These are phyloP conservation scores for Barnettozyma vustinii DNA, from an alignment of 805 yeast species.

Conservation along the genomic window DNA sequence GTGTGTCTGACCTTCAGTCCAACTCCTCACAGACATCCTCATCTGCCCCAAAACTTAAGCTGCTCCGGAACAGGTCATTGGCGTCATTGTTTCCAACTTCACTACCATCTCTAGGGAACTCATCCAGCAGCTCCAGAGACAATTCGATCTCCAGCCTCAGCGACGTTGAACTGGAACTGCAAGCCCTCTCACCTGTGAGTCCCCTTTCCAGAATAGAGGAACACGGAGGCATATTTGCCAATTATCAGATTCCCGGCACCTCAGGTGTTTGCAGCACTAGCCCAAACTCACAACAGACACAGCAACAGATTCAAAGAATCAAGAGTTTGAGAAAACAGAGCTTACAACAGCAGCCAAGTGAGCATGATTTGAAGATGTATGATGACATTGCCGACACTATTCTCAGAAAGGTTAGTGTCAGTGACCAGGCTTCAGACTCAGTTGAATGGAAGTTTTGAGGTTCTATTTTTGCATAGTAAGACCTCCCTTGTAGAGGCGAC, in stretches of 20 bases:
- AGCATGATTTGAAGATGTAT: constrained; percentile 14
- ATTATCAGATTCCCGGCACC: constrained; percentile 1
- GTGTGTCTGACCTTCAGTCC: neutral
- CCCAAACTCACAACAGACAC: constrained; percentile 1
- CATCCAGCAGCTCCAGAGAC: constrained; percentile 13
- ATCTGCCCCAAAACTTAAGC: constrained; percentile 4
- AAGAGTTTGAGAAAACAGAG: neutral
- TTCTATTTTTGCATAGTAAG: neutral
- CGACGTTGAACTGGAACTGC: constrained; percentile 17
- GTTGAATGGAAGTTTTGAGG: constrained; percentile 22
- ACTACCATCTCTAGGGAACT: constrained; percentile 4
- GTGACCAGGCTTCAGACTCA: constrained; percentile 2
- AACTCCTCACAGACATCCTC: constrained; percentile 1
- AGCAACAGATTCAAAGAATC: constrained; percentile 3
- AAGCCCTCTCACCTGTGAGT: constrained; percentile 7
- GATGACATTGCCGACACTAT: constrained; percentile 26
- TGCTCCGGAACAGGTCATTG: constrained; percentile 12
- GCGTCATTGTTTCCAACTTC: constrained; percentile 8
- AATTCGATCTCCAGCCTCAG: constrained; percentile 23
- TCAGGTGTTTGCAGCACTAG: neutral
- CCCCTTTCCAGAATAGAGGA: constrained; percentile 23
- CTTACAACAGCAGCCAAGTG: constrained; percentile 1
- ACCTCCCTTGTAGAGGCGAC: neutral
- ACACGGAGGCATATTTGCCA: constrained; percentile 10
- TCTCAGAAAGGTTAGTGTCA: constrained; percentile 13